These are phyloP conservation scores for Trypanosoma conorhini DNA, from an alignment of 208 protist species.

Conservation along the genomic window DNA sequence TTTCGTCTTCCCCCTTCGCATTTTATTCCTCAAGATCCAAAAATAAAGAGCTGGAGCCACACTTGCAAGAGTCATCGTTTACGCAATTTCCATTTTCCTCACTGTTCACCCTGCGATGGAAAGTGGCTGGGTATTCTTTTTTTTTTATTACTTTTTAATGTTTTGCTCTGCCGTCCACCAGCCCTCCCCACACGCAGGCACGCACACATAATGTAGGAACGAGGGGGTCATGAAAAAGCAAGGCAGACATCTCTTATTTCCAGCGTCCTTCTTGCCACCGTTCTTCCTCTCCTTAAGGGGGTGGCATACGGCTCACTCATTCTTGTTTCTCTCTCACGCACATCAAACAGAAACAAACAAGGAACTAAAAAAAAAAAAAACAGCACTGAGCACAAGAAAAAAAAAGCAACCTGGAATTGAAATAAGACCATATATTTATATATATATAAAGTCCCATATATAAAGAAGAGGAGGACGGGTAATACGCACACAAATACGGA, in stretches of 20 bases:
- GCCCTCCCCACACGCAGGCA: neutral
- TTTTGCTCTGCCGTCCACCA: neutral
- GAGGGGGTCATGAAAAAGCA: neutral
- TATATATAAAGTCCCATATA: too few relatives aligned
- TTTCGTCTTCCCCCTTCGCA: neutral
- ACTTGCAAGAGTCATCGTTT: neutral
- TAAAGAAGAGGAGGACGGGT: too few relatives aligned
- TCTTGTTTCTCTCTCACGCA: neutral
- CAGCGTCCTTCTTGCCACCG: neutral
- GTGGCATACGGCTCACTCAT: constrained; percentile 6
- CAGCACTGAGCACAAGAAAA: neutral
- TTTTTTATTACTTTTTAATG: neutral
- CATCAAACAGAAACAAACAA: neutral
- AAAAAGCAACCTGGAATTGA: too few relatives aligned
- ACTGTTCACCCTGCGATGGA: neutral
- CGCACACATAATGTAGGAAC: neutral
- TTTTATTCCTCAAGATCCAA: neutral
- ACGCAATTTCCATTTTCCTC: neutral
- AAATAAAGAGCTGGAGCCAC: neutral
- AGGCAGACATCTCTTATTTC: neutral
- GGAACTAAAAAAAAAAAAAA: constrained; percentile 11
- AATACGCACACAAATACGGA: too few relatives aligned
- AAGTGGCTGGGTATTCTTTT: neutral
- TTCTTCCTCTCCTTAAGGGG: neutral
- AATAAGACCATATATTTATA: too few relatives aligned